phyloP scores from a whole-genome alignment of 441 rosid genomes.

The Populus hybrid region DNA sequence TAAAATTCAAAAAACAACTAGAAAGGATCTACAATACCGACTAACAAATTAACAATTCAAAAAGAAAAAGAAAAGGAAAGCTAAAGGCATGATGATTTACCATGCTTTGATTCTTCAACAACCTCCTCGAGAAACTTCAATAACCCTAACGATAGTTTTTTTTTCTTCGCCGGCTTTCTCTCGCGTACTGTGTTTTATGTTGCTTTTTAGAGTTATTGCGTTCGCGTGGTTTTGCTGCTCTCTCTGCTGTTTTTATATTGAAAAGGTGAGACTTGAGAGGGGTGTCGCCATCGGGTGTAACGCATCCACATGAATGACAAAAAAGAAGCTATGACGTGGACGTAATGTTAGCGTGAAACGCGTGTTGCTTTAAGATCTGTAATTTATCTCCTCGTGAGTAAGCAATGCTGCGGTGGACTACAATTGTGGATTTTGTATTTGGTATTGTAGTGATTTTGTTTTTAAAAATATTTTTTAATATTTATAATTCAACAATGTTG shows the following conservation, averaged over 20 bases:
- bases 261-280: too few relatives aligned
- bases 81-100: background rate
- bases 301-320: background rate
- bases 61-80: too few relatives aligned
- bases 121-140: too few relatives aligned
- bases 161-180: background rate
- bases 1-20: background rate
- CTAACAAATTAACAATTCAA: background rate
- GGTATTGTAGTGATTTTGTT: too few relatives aligned
- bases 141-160: too few relatives aligned
- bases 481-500: too few relatives aligned
- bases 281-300: background rate
- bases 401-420: too few relatives aligned
- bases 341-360: background rate
- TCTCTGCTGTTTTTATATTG: background rate
- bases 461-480: too few relatives aligned
- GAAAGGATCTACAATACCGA: background rate
- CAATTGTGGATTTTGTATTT: too few relatives aligned
- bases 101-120: background rate
- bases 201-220: background rate
- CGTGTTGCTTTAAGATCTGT: background rate
- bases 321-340: background rate
- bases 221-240: background rate
- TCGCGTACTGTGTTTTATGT: background rate
- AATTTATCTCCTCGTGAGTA: too few relatives aligned